Base-by-base conservation (phyloP, 106 monocot species). In the Xerophyta viscosa region DNA sequence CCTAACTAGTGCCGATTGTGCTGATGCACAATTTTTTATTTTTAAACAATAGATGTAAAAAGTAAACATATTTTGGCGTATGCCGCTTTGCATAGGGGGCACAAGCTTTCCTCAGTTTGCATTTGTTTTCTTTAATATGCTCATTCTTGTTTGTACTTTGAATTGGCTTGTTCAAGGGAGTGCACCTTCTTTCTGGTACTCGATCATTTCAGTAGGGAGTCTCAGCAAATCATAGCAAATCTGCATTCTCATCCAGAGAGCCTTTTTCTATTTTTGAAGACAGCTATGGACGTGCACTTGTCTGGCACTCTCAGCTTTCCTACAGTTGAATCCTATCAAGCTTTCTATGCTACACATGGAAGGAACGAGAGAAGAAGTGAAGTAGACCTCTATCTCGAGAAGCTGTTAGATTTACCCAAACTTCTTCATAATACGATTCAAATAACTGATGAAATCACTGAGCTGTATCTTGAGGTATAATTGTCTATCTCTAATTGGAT, bases 191-290 rank as follows among this genome's bases (percentile, higher is more conserved):
- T 98, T 56, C 73, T 98, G 69, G 73, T 85, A n/a, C 55, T 86
- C 60, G 89, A 90, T 57, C 81, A 86, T 64, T 81, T 98, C 31
- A 68, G 24, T 42, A 59, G 50, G 51, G 85, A 86, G 60, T 73
- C 57, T 31, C 66, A 77, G 54, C 48, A 79, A 59, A 82, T 90
- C 46, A 45, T 98, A 3, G 74, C 73, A 43, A 37, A 71, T 29
- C 86, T 98, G 65, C 85, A 68, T 60, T 65, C 76, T 64, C 58
- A 83, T 61, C 85, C 76, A 21, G n/a, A 77, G 17, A 90, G 96
- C 66, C 89, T 98, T 52, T 98, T 98, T 62, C 82, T 98, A 46
- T 86, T 89, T 64, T 56, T 98, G 61, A 98, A 98, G 70, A 77
- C 89, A 48, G 68, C 65, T 28, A 53, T 98, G 47, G 85, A 89